Evolutionary conservation across 2,329 filamentous ascomycete species (phyloP), one percentile per base, ranked within the genome.

Genomic region (Talaromyces verruculosus): DNA sequence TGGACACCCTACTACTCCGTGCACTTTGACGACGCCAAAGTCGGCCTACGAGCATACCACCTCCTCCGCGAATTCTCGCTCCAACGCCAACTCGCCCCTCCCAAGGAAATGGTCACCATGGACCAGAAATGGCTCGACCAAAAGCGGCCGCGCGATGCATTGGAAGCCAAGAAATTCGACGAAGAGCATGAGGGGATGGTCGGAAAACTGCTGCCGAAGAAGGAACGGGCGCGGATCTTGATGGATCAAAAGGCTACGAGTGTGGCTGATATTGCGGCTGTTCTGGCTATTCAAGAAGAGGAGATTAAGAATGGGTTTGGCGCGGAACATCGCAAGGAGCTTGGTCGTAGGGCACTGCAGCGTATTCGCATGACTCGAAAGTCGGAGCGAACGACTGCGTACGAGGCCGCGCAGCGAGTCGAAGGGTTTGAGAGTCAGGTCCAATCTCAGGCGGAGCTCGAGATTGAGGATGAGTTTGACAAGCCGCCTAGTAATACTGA

Each of bases 161-260:
- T 76, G 37, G 73, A 79, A 47, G 78, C 79, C 13, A 75, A 81
- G 67, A 70, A 79, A 64, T 77, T 79, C 71, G 74, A 81, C 66
- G 70, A 80, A 66, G 74, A 80, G 65, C 53, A 64, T n/a, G 75
- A 74, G 71, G 69, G 71, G 66, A 71, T 77, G 69, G 75, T 82
- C 66, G 78, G 79, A 30, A 73, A 77, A 65, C 69, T 82, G 49
- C 77, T 82, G 71, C 72, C 80, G 68, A 83, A 84, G 74, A 81
- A 81, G 67, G 73, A 82, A 67, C 79, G 83, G 25, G 83, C 82
- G n/a, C 79, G 79, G 64, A 78, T 79, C 53, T 78, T 89, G 53
- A 88, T 88, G 86, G 80, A 89, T 71, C 87, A 89, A 73, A 87
- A 86, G 73, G 86, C 85, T n/a, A 88, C 87, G 65, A 83, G 80